Base-by-base conservation (phyloP, 2,329 filamentous ascomycete genomes). In the Colletotrichum spaethianum region DNA sequence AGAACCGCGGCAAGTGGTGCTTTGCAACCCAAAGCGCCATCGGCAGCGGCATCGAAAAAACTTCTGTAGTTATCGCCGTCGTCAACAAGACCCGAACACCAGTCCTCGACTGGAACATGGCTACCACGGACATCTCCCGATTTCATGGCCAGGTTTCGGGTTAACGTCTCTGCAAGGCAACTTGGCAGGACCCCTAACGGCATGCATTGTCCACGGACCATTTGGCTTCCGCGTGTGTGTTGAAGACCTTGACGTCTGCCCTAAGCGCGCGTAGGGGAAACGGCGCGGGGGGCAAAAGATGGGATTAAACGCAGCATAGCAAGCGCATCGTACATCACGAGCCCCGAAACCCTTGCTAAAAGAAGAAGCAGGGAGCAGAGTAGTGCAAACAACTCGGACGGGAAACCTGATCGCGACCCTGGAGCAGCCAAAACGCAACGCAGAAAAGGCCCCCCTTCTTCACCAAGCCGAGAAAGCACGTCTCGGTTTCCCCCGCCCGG, bases 401-500 rank as follows among this genome's bases (percentile, higher is more conserved):
- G 38, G 36, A 55, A 23, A 38, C 42, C 23, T 55, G 52, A 59
- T 66, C 38, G 40, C 28, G 59, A 63, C 36, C 60, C 16, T 18
- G 61, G 26, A 26, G 16, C 23, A 40, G 53, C 61, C 61, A 59
- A 59, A 59, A 44, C 50, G 61, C 33, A 46, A 33, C 3, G 23
- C 40, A 48, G 2, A 36, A 14, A 9, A 44, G 57, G 33, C 4
- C 20, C 31, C 63, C 55, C 38, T 62, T 26, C 28, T 40, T 14
- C 33, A n/a, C 33, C 57, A 53, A 56, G 65, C 52, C 57, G 59
- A 53, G 52, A 57, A 50, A 44, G 59, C 31, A 42, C 23, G 53
- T 60, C 53, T 60, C 65, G 70, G 70, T 55, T 53, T 63, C 20
- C 40, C 57, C 65, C 70, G 56, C 69, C 31, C 23, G 42, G 70